Conservation (phyloP, 2,329 filamentous ascomycete species). For the Cytospora schulzeri region DNA sequence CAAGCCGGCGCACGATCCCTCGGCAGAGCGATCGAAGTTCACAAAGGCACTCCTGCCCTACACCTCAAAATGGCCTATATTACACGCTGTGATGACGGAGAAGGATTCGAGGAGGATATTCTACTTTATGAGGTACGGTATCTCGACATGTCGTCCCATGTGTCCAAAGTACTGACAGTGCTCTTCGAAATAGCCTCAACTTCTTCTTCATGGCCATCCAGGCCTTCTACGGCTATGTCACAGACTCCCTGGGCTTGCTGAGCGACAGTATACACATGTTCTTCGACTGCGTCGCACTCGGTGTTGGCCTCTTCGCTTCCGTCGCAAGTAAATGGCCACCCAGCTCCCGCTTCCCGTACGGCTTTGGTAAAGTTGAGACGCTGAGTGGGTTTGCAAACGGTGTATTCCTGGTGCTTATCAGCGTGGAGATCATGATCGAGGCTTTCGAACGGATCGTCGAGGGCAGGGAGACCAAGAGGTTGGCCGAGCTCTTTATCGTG, state of each 20-base stretch:
- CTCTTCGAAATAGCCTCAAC: constrained; percentile 68
- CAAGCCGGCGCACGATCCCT: constrained; percentile 38
- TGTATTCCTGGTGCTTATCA: constrained; percentile 92
- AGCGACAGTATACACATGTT: constrained; percentile 99
- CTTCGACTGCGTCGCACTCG: constrained; percentile 91
- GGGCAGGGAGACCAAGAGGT: constrained; percentile 78
- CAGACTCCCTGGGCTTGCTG: constrained; percentile 89
- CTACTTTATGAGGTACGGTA: constrained; percentile 85
- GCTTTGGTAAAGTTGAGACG: constrained; percentile 95
- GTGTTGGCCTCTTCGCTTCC: constrained; percentile 86
- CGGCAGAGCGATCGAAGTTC: constrained; percentile 62
- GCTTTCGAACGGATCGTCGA: constrained; percentile 85
- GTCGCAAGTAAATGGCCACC: constrained; percentile 97
- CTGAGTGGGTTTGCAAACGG: constrained; percentile 96
- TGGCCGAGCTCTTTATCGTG: constrained; percentile 86
- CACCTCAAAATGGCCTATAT: constrained; percentile 71
- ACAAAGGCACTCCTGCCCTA: constrained; percentile 73
- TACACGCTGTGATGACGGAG: constrained; percentile 85
- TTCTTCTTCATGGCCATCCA: constrained; percentile 94
- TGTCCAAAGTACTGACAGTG: constrained; percentile 1
- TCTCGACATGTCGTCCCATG: constrained; percentile 13
- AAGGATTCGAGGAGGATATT: constrained; percentile 94
- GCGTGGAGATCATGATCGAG: constrained; percentile 93
- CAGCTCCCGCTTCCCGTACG: constrained; percentile 86
- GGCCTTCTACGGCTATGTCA: constrained; percentile 89